phyloP scores from a whole-genome alignment of 2,329 filamentous ascomycete genomes.

The Xylogone sp. region DNA sequence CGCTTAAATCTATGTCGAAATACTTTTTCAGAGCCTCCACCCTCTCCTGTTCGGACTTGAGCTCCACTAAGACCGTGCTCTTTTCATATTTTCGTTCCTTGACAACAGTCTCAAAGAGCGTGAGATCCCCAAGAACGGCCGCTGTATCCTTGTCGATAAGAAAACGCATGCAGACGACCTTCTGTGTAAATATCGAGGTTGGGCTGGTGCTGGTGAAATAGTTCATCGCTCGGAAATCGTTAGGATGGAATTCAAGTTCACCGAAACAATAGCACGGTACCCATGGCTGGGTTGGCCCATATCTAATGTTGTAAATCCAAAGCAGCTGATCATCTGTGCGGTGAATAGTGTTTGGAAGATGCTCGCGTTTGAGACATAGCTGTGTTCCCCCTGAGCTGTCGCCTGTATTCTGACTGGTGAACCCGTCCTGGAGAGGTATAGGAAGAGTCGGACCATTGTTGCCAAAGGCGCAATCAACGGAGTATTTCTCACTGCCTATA shows the following conservation, averaged over 20 bases:
- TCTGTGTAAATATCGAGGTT: conserved; percentile 49
- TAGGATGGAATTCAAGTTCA: conserved; percentile 56
- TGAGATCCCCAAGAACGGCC: conserved; percentile 46
- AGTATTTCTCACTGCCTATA: conserved; percentile 42
- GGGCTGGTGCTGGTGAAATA: conserved; percentile 45
- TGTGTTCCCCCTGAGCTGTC: neutral
- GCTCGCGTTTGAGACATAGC: conserved; percentile 47
- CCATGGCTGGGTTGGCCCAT: conserved; percentile 44
- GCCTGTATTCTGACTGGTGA: neutral
- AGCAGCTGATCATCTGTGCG: conserved; percentile 36
- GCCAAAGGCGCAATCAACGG: conserved; percentile 61
- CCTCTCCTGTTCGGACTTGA: conserved; percentile 47
- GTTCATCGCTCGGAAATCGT: conserved; percentile 59
- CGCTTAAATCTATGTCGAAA: conserved; percentile 47
- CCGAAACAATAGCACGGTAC: conserved; percentile 56
- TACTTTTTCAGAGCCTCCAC: conserved; percentile 43
- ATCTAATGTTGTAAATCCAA: conserved; percentile 60
- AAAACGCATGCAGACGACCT: conserved; percentile 52
- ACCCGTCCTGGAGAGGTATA: conserved; percentile 40
- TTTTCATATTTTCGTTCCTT: conserved; percentile 47
- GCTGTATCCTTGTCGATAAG: conserved; percentile 39
- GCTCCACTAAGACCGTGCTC: conserved; percentile 40
- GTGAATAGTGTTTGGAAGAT: conserved; percentile 38
- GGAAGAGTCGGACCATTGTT: conserved; percentile 54
- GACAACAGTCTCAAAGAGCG: conserved; percentile 43